Evolutionary conservation across 768 basidiomycete species (phyloP), one percentile per base, ranked within the genome.

Genomic region (Agaricus subrufescens): DNA sequence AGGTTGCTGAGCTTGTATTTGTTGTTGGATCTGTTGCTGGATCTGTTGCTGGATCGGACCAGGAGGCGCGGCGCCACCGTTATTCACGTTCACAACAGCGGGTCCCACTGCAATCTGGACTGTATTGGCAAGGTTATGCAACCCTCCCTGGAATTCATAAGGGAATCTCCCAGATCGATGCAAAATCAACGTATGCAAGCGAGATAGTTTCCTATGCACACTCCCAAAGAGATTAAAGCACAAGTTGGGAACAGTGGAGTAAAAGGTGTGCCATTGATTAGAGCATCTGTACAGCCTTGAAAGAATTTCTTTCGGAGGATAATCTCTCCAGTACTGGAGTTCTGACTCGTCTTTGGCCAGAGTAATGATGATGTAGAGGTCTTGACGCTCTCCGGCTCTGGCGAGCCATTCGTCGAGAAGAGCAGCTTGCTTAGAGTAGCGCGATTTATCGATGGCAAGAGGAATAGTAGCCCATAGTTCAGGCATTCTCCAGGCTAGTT

Each of bases 221-320:
- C 30, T 37, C 48, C 30, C 40, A 37, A 56, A 50, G 12, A 56
- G 15, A 26, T 50, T 48, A 48, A 56, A 56, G 15, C 55, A 56
- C 25, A 56, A 45, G 37, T 56, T 56, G 11, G 55, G 55, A 1
- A 56, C 42, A 0, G 55, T 56, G 10, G 55, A 56, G 43, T 56
- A 56, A 31, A 56, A 56, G n/a, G 55, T 56, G 19, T 50, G 48
- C 55, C 55, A 56, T 42, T 56, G 55, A 7, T 43, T 37, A 1
- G 48, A 50, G 15, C 55, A 40, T 46, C 19, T 50, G 25, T 56
- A 56, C 49, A 56, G 19, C 12, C 42, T 26, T 4, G 19, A 34
- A 14, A 56, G 46, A n/a, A 56, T 19, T 12, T 43, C 55, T 42
- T 46, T 44, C 2, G 55, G 55, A 4, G 55, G 55, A 34, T 50